phyloP scores from a whole-genome alignment of 148 eudicot genomes.

The Heliamphora exappendiculata region DNA sequence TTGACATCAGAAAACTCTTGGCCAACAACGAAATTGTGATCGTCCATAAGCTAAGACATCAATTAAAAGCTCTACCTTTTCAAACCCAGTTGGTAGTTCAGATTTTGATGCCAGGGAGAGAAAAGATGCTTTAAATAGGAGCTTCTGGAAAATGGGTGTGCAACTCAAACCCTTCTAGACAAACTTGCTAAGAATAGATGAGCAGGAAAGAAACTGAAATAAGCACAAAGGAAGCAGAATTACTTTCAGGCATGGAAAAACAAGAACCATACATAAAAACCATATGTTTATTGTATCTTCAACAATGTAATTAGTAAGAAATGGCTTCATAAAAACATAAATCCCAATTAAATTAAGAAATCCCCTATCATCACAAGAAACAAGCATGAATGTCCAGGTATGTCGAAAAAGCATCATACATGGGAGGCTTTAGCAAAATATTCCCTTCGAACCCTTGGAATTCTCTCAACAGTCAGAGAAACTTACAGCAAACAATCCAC shows the following conservation, averaged over 20 bases:
- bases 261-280: too few relatives aligned
- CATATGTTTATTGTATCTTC: too few relatives aligned
- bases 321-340: too few relatives aligned
- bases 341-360: too few relatives aligned
- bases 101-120: not conserved
- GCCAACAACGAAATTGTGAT: constrained; percentile 37
- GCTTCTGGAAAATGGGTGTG: not conserved
- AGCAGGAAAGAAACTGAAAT: not conserved
- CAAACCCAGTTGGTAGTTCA: not conserved
- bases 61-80: not conserved
- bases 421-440: too few relatives aligned
- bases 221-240: not conserved
- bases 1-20: constrained; percentile 64
- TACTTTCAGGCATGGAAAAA: not conserved
- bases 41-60: constrained; percentile 27
- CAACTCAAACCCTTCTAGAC: not conserved
- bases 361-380: too few relatives aligned
- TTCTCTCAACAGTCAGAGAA: too few relatives aligned
- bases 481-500: too few relatives aligned
- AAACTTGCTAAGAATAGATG: not conserved
- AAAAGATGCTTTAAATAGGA: not conserved
- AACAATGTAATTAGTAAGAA: too few relatives aligned
- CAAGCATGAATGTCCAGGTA: too few relatives aligned
- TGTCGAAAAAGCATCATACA: too few relatives aligned
- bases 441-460: too few relatives aligned